Conservation (phyloP, 495 filamentous ascomycete genomes). For the Talaromyces trachyspermus region DNA sequence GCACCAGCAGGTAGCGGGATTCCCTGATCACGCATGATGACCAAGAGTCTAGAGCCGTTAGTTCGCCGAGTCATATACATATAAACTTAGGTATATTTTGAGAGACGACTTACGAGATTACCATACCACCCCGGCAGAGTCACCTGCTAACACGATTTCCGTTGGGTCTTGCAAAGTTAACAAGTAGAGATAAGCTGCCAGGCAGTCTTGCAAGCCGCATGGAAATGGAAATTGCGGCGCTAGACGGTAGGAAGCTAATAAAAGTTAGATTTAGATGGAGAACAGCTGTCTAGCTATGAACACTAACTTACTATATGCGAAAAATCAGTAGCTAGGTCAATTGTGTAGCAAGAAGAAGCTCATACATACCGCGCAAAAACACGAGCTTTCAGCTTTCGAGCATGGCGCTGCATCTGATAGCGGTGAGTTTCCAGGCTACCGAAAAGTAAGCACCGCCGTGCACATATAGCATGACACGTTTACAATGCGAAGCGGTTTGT, state of each 20-base stretch:
- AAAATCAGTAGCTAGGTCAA: constrained; percentile 22
- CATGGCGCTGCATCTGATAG: constrained; percentile 93
- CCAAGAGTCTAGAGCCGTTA: constrained; percentile 51
- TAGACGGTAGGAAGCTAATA: constrained; percentile 66
- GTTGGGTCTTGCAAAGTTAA: constrained; percentile 63
- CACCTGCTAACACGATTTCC: constrained; percentile 77
- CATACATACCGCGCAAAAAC: constrained; percentile 62
- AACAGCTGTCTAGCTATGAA: not conserved
- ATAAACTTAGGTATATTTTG: too few relatives aligned
- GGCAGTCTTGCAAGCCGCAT: constrained; percentile 79
- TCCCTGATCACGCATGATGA: constrained; percentile 72
- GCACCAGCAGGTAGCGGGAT: constrained; percentile 81
- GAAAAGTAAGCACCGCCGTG: constrained; percentile 85
- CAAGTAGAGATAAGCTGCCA: constrained; percentile 80
- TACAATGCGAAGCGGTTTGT: constrained; percentile 44
- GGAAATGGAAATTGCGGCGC: constrained; percentile 94
- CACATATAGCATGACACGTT: constrained; percentile 85
- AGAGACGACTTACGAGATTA: constrained; percentile 47
- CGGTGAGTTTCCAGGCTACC: constrained; percentile 92
- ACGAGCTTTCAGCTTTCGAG: constrained; percentile 81
- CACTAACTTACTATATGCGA: constrained; percentile 28
- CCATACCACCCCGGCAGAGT: constrained; percentile 91
- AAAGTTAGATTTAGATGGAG: constrained; percentile 8
- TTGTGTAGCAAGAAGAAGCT: not conserved
- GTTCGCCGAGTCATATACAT: too few relatives aligned